Evolutionary conservation across 1,284 basidiomycete genomes (phyloP), one percentile per base, ranked within the genome.

Genomic region (Marasmius oreades): DNA sequence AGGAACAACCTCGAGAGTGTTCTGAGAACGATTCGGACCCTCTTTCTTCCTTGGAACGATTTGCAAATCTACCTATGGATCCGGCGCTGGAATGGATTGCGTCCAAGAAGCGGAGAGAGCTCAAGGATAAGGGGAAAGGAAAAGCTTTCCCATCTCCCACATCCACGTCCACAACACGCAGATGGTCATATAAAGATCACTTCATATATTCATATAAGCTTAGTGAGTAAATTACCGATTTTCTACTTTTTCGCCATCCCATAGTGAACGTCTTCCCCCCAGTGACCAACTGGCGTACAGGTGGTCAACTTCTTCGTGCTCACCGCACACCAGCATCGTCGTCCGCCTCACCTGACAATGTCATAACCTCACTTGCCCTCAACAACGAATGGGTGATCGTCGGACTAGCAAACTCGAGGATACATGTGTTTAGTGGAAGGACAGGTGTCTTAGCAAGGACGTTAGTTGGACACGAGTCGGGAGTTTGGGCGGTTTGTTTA

Each of bases 401-500:
- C 23, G 95, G 93, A 1, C 89, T 97, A 68, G 92, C 93, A 12
- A 96, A 92, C 69, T 83, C 84, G 63, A 86, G 88, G 62, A 91
- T 98, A 46, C 92, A 95, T 67, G 81, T 98, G 23, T 98, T 96
- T 72, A 88, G 87, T 63, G 86, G 90, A 1, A 76, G 76, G 39
- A 92, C 90, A 0, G 96, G 95, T 0, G 81, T 89, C 5, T 84
- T 92, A 51, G 79, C 81, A 28, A 81, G 88, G 46, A 93, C 91
- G 0, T 80, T 99, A 2, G 77, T 85, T 1, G 96, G 95, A 0
- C 95, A 98, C 71, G 86, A 90, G 18, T 77, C 81, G 8, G 96
- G 96, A 10, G 95, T 98, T 0, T 98, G 96, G 96, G 90, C 92
- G 14, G 82, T 98, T 10, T 85, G 88, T 51, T 78, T 98, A 36